Base-by-base conservation (phyloP, 1,284 basidiomycete species). In the Cryptococcus wingfieldii region DNA sequence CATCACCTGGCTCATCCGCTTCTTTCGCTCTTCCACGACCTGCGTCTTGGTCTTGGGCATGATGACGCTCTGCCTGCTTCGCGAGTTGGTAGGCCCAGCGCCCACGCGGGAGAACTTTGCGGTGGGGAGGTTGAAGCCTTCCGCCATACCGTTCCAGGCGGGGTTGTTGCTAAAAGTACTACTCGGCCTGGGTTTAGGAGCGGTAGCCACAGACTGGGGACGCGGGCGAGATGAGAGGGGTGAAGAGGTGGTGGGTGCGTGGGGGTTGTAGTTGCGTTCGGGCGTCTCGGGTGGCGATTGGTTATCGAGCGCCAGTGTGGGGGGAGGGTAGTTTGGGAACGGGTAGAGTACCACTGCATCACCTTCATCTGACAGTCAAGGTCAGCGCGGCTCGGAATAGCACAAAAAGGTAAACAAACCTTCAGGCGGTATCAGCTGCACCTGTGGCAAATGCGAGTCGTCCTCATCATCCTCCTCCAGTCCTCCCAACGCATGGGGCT, bases 261-360 rank as follows among this genome's bases (percentile, higher is more conserved):
- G 39, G 31, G 50, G 59, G n/a, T 49, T 58, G 23, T 55, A 55
- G 25, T 49, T 50, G 43, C 56, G 51, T 14, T 53, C 53, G 31
- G 45, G 45, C 14, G 45, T 47, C 27, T 56, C 54, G 19, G 59
- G 59, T 14, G 56, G 38, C 16, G 46, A 34, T 56, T 34, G 60
- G 61, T 8, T 34, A 27, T 48, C 47, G 6, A 48, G n/a, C 14
- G 28, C 14, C 4, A 48, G n/a, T 6, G 28, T 18, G 8, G 34
- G 28, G n/a, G 47, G 47, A 13, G 47, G 47, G 28, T 23, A 38
- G 48, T 37, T 31, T 18, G 48, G 48, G 31, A 23, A 39, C 10
- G 66, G 64, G 50, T 68, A 65, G 12, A 68, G 56, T 19, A 59
- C 59, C 13, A 66, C 59, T 12, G 66, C 61, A 41, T 63, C 63